phyloP scores from a whole-genome alignment of 345 rosid genomes.

The Gossypium arboreum region DNA sequence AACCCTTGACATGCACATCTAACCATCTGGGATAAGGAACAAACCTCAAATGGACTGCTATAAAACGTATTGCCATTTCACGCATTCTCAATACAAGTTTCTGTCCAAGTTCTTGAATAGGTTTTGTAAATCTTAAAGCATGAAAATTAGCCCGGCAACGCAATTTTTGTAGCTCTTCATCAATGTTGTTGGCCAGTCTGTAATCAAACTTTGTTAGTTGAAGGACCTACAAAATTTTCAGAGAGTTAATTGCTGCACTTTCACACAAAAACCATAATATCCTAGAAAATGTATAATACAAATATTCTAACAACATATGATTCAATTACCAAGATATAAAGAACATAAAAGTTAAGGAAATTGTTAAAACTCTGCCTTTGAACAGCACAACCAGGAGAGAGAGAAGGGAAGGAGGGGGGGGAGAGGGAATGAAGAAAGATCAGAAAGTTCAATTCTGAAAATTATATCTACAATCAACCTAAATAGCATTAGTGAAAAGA shows the following conservation, averaged over 20 bases:
- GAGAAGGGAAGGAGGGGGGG: too few species aligned
- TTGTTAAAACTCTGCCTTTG: slow-evolving; percentile 7
- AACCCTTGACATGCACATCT: background rate
- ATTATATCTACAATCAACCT: background rate
- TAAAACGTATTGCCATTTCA: slow-evolving; percentile 68
- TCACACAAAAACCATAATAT: background rate
- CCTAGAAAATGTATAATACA: background rate
- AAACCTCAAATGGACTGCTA: slow-evolving; percentile 93
- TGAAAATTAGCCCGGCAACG: slow-evolving; percentile 94
- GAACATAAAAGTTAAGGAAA: background rate
- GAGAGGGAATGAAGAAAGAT: background rate
- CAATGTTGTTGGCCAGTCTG: slow-evolving; percentile 85
- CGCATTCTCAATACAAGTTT: slow-evolving; percentile 71
- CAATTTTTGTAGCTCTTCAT: slow-evolving; percentile 81
- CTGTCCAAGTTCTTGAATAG: slow-evolving; percentile 74
- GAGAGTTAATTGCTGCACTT: slow-evolving; percentile 9
- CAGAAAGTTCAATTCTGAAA: background rate
- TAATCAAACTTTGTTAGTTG: slow-evolving; percentile 98
- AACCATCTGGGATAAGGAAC: slow-evolving; percentile 8
- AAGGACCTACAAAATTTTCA: slow-evolving; percentile 64
- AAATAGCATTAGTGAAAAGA: background rate
- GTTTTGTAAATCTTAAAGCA: slow-evolving; percentile 82
- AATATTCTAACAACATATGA: background rate
- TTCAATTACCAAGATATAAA: background rate
- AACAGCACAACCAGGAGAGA: background rate